Base-by-base conservation (phyloP, 441 rosid genomes). In the Eruca vesicaria region DNA sequence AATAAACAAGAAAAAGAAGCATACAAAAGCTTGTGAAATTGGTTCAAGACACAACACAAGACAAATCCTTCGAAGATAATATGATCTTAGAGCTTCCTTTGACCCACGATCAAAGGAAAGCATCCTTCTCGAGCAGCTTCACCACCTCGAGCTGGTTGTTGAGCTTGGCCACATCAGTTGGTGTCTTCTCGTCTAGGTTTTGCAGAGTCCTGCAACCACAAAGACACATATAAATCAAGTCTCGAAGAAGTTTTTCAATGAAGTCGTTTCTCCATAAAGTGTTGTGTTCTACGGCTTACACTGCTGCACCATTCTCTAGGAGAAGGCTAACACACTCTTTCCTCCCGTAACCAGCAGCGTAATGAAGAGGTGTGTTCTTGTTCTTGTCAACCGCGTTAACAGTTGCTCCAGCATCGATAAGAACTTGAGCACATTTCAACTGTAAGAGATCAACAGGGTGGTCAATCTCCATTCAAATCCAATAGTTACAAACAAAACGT, bases 271-370 rank as follows among this genome's bases (percentile, higher is more conserved):
- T 33, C 4, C 2, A 0, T 3, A 59, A n/a, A 52, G 63, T 61
- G 16, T 0, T 7, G 57, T 26, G 48, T 58, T 43, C 7, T 48
- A 75, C 7, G 19, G 19, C 97, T 92, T 90, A 94, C 98, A 94
- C 97, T 53, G 98, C 97, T 36, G 98, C 98, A 3, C 95, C 98
- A 26, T 89, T 90, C 77, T 90, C 91, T 50, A 94, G 86, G 20
- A 94, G 83, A 71, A 94, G 95, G 81, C 92, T 85, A 6, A 94
- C 97, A 71, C 98, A 94, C 43, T 90, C 98, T 82, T 94, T 89
- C 80, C 90, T 89, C 38, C 98, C 97, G 76, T 94, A 94, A 70
- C 98, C 98, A 65, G 98, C 97, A 14, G 98, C 94, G 66, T 94
- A 94, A 79, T 94, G 98, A 32, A 94, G 96, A 5, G 97, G 95